phyloP scores from a whole-genome alignment of 352 stramenopile genomes.

The Albugo candida region DNA sequence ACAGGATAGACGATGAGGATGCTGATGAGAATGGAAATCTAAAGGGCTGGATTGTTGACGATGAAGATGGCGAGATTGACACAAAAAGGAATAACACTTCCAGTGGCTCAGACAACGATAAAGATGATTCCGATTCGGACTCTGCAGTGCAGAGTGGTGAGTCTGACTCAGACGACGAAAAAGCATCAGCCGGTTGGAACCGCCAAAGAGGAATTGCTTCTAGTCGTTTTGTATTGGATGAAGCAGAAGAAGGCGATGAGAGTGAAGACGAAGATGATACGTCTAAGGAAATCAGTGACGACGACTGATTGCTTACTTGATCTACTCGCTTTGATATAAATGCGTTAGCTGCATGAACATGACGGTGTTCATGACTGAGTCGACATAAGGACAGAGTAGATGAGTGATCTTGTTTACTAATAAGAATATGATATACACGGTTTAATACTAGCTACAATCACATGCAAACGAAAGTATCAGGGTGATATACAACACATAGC shows the following conservation, averaged over 20 bases:
- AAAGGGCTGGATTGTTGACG: slow-evolving; percentile 32
- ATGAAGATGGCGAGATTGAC: slow-evolving; percentile 46
- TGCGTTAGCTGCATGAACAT: too few relatives aligned
- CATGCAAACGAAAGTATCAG: too few relatives aligned
- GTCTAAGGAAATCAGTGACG: slow-evolving; percentile 12
- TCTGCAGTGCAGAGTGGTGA: slow-evolving; percentile 12
- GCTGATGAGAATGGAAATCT: slow-evolving; percentile 63
- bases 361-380: too few relatives aligned
- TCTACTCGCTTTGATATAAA: too few relatives aligned
- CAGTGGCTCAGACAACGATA: slow-evolving; percentile 10
- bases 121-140: slow-evolving; percentile 17
- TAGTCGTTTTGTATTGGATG: slow-evolving; percentile 61
- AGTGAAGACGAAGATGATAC: slow-evolving; percentile 15
- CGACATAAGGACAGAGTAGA: too few relatives aligned
- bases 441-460: too few relatives aligned
- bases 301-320: too few relatives aligned
- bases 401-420: too few relatives aligned
- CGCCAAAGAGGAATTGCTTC: slow-evolving; percentile 8
- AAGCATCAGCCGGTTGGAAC: slow-evolving; percentile 14
- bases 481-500: too few relatives aligned
- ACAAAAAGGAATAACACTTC: slow-evolving; percentile 3
- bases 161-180: slow-evolving; percentile 12
- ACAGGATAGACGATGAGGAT: slow-evolving; percentile 56
- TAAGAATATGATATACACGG: too few relatives aligned
- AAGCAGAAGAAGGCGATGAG: slow-evolving; percentile 49